Evolutionary conservation across 768 basidiomycete genomes (phyloP), one percentile per base, ranked within the genome.

Genomic region (Leucogyrophana mollusca): DNA sequence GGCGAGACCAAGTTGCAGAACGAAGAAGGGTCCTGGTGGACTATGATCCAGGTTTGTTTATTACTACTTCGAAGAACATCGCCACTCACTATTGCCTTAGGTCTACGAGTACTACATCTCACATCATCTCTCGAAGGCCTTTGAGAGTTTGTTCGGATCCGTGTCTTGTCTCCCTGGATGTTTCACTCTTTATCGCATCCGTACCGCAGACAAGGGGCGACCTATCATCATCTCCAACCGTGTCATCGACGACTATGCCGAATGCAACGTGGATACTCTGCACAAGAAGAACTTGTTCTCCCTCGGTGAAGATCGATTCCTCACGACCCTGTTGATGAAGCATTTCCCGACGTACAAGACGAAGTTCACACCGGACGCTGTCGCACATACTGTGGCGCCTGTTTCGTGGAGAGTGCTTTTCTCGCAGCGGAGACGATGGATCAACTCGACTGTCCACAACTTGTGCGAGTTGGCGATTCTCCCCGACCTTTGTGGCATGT

Each of bases 121-220:
- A 0, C 81, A 81, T 54, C 78, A 87, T 51, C 67, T 85, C 34
- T 75, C 82, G 41, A 85, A 85, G 65, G 77, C 82, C 0, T 85
- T 85, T 61, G 83, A 86, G 63, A 78, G 76, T 39, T 64, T 85
- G 44, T 85, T 83, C 52, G 83, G 83, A 40, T 84, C 82, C 7
- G 82, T 85, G 51, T 79, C 83, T 34, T 85, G 83, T 76, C 65
- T 85, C n/a, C 83, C 84, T 0, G 83, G 83, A 43, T 85, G 83
- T 69, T 85, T 85, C 71, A 75, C 76, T n/a, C 73, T 85, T 58
- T 85, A 83, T 61, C 78, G 83, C 46, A 72, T 86, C 41, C 79
- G 83, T 17, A 84, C 85, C 2, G 76, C 79, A n/a, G 83, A 85
- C 66, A 86, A 83, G 58, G 82, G 82, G 20, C 76, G 82, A 43